Base-by-base conservation (phyloP, 768 basidiomycete species). In the Boletus rubescentipes region DNA sequence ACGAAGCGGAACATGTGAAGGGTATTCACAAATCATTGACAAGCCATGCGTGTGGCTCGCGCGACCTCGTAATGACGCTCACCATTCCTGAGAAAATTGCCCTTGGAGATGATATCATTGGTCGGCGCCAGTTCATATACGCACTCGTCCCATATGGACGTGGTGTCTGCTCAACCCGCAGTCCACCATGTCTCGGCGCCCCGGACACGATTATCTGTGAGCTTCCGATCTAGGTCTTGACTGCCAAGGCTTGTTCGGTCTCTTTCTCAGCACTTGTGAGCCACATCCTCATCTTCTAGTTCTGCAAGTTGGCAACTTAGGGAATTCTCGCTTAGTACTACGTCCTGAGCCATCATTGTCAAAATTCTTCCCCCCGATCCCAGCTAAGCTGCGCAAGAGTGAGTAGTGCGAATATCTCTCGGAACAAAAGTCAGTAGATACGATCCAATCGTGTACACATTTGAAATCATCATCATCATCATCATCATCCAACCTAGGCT, bases 321-420 rank as follows among this genome's bases (percentile, higher is more conserved):
- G 92, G 72, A 98, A 97, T 69, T 98, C 95, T 42, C 87, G 81
- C 66, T 95, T 92, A 14, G 89, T 85, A 54, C 83, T 82, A 11
- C 86, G 80, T 46, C 89, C 78, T 54, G 82, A 84, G 16, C 91
- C 88, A 36, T 87, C 77, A 54, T 91, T 94, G 65, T 97, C 94
- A 66, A 98, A 98, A 75, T 92, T 92, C 79, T 97, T 97, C 75
- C 98, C 95, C 67, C 93, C 48, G 91, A 91, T 57, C 95, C 95
- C 37, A 97, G 81, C 58, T 97, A 93, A 63, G 95, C 94, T 93
- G 61, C 20, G 56, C 10, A 53, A 58, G 12, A 14, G 30, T 53
- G 39, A 56, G 61, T 46, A 37, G 54, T 4, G 43, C 12, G 29
- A 42, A 26, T 14, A 18, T 39, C 41, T 21, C 29, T 36, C 11